Conservation (phyloP, 2,329 filamentous ascomycete genomes). For the Colletotrichum sp. region DNA sequence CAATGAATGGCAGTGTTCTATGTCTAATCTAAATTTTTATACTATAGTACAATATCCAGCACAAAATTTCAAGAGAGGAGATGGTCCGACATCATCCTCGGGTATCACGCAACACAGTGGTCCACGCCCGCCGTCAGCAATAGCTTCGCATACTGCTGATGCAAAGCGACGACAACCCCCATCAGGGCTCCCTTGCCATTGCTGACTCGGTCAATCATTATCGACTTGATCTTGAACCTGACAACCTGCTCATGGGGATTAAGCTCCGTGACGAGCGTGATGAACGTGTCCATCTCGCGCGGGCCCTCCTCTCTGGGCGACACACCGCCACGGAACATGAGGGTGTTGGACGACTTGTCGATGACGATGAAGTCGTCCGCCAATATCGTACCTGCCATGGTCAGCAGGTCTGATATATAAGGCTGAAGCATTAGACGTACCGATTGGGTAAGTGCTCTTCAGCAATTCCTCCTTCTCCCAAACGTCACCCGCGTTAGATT, state of each 20-base stretch:
- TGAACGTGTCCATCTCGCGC: conserved; percentile 9
- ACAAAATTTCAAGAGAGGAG: not conserved
- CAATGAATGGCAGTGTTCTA: not conserved
- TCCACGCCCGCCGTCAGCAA: not conserved
- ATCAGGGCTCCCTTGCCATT: not conserved
- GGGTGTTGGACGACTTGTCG: not conserved
- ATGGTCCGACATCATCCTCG: not conserved
- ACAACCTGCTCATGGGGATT: not conserved
- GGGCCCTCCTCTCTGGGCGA: not conserved
- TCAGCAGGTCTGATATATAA: not conserved
- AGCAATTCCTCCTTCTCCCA: conserved; percentile 1
- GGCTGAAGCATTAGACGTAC: not conserved
- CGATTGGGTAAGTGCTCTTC: not conserved
- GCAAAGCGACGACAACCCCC: not conserved
- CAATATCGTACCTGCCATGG: not conserved
- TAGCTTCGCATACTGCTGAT: conserved; percentile 8
- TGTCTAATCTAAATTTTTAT: not conserved
- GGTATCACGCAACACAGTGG: not conserved
- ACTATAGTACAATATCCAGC: not conserved
- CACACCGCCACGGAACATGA: conserved; percentile 13
- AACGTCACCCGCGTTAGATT: not conserved
- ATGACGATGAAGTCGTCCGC: conserved; percentile 22
- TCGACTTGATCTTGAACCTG: conserved; percentile 5
- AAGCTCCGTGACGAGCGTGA: not conserved
- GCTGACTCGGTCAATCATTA: not conserved